A percentile compares a stretch with the other conserved stretches of the same genome.
Evolutionary conservation across 306 rosid genomes (phyloP).

Genomic region (Calophaca sinica): DNA sequence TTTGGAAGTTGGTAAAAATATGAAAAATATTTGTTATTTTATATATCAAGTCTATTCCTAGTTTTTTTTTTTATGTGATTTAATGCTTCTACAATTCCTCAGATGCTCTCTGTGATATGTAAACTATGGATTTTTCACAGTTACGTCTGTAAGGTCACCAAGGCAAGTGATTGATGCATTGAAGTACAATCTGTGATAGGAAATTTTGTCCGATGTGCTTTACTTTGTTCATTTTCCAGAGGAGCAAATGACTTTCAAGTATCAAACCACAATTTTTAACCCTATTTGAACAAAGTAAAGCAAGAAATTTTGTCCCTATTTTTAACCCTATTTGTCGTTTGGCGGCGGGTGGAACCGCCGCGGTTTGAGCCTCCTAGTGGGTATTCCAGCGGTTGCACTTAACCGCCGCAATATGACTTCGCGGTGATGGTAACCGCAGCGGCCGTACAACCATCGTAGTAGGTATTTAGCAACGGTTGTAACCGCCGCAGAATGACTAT

Average conservation of each 20-base stretch:
- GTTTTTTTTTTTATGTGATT: conserved; percentile 33
- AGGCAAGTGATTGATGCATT: conserved; percentile 95
- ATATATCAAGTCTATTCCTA: conserved; percentile 6
- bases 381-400: too few relatives aligned
- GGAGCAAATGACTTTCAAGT: neutral
- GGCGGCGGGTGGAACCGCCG: too few relatives aligned
- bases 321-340: too few relatives aligned
- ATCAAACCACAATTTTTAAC: conserved; percentile 26
- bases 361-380: too few relatives aligned
- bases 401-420: too few relatives aligned
- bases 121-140: conserved; percentile 56
- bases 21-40: neutral
- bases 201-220: conserved; percentile 8
- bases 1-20: neutral
- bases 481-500: too few relatives aligned
- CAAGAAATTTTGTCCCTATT: too few relatives aligned
- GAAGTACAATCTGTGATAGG: too few relatives aligned
- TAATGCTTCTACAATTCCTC: conserved; percentile 16
- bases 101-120: conserved; percentile 21
- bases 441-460: too few relatives aligned
- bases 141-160: conserved; percentile 78
- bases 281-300: too few relatives aligned
- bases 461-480: too few relatives aligned
- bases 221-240: conserved; percentile 9
- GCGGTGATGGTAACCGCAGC: too few relatives aligned